Base-by-base conservation (phyloP, 2,329 filamentous ascomycete genomes). In the Clarireedia monteithiana region DNA sequence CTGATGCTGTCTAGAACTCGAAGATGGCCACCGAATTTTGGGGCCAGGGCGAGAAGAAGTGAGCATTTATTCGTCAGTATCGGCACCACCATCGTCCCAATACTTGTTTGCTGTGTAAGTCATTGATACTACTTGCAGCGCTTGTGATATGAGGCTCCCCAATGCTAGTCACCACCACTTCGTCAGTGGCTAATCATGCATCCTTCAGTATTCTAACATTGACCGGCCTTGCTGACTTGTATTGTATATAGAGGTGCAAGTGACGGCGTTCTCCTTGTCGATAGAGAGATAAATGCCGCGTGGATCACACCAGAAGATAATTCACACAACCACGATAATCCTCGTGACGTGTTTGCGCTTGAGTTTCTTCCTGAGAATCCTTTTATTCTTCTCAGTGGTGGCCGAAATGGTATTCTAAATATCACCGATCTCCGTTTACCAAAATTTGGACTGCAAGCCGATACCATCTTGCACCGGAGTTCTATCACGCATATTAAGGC, bases 361-460 rank as follows among this genome's bases (percentile, higher is more conserved):
- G 75, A 77, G 53, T 82, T 79, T 60, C 70, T 76, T 23, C 59
- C 63, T 4, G 67, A 64, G 15, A 73, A 76, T 48, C 73, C 72
- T 12, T 68, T 75, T 12, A 61, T 82, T 2, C 59, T 83, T 14
- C 68, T 79, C 34, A 76, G 78, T 0, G 82, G 80, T 38, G 76
- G 76, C 2, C 75, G 81, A 3, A 71, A 72, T n/a, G 71, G 76
- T 3, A 40, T 53, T 15, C 34, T 56, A n/a, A 68, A 55, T 7
- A 51, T 66, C 14, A 59, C 71, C 64, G 73, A 69, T 66, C 58
- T 64, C 10, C 57, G 64, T 5, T 63, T 67, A 1, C 69, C 68
- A 42, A 57, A 69, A 1, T 65, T 23, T 5, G 27, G 40, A n/a
- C 17, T 42, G 6, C 40, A 56, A 0, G 60, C 62, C 47, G 56